Base-by-base conservation (phyloP, 75 land plant species). In the Pinus taeda region DNA sequence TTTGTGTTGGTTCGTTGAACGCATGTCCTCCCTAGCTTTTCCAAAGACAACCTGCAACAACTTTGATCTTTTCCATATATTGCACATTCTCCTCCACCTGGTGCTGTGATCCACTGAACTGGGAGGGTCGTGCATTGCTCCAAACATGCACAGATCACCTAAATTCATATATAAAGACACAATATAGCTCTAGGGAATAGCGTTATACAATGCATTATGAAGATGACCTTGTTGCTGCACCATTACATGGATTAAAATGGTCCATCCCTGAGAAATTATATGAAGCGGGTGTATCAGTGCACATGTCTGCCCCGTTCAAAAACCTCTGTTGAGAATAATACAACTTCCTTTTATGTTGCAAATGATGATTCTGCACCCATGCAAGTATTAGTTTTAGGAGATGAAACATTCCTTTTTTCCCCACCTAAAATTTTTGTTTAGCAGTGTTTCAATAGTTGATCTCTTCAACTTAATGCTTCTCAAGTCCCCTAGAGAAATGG, bases 301-400 rank as follows among this genome's bases (percentile, higher is more conserved):
- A 33, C 36, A 15, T 53, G 11, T 12, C 12, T 21, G 36, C 18
- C 4, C n/a, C 0, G 49, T 8, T 58, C n/a, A 26, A 60, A 18
- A 69, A 13, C 42, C 72, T 67, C 29, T 30, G 55, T 12, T 29
- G 53, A 20, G 39, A 13, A 55, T 60, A 60, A 3, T 58, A 63
- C 37, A 78, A 53, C 53, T 82, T 63, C 61, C 82, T 58, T 66
- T 79, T 78, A 56, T 75, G 80, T 64, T 89, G 91, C 15, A 92
- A 81, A 9, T 86, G 93, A 75, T 86, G 49, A 33, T 85, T 81
- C 56, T 92, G 90, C 45, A 92, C 94, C 96, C 96, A 93, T 2
- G 83, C 71, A 2, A 91, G 88, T 6, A 93, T 87, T 8, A 93
- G 85, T 69, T 91, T 91, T 75, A 91, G 76, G 67, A 93, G 81